These are phyloP conservation scores for Capsicum chinense DNA, from an alignment of 257 asterid genomes.

Conservation along the genomic window DNA sequence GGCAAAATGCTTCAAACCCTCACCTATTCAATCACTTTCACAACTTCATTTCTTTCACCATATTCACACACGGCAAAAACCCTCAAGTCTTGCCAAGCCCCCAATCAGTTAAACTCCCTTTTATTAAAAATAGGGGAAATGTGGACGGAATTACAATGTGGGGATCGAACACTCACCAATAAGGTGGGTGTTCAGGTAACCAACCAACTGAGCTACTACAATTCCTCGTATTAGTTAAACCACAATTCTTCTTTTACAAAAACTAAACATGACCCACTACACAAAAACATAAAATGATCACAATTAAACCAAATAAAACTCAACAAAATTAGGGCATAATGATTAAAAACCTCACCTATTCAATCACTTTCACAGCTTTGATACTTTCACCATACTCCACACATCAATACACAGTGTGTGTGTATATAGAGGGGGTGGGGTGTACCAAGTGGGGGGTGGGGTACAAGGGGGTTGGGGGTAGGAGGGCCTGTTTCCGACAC, in stretches of 20 bases:
- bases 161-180: no score
- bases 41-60: not conserved
- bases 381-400: constrained; percentile 7
- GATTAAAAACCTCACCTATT: not conserved
- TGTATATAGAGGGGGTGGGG: not conserved
- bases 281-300: constrained; percentile 16
- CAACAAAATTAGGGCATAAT: not conserved
- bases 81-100: not conserved
- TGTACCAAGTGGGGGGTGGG: constrained; percentile 15
- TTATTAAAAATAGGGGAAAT: no score
- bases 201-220: no score
- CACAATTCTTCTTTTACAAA: no score
- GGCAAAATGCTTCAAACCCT: no score
- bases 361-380: not conserved
- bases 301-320: constrained; percentile 22
- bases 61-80: not conserved
- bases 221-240: not conserved
- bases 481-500: constrained; percentile 39
- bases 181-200: no score
- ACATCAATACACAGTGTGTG: not conserved
- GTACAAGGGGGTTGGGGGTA: not conserved
- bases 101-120: not conserved
- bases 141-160: no score
- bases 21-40: not conserved
- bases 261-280: not conserved